phyloP scores from a whole-genome alignment of 805 yeast genomes.

The Clavispora phyllophila region DNA sequence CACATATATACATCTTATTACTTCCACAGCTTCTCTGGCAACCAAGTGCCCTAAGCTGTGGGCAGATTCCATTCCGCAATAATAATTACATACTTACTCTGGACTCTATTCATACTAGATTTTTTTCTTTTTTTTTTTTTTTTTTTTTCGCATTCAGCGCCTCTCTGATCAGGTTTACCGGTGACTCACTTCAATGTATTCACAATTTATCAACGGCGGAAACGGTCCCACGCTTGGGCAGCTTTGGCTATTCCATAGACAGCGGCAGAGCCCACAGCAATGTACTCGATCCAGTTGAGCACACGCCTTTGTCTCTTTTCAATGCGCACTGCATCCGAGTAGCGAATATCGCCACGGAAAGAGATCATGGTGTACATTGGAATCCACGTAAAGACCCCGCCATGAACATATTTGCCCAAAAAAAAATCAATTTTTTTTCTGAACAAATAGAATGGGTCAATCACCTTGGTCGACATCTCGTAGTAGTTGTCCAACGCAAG shows the following conservation, averaged over 20 bases:
- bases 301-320: constrained; percentile 53
- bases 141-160: neutral
- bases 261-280: constrained; percentile 9
- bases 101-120: neutral
- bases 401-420: constrained; percentile 54
- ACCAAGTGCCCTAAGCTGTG: too few relatives aligned
- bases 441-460: constrained; percentile 51
- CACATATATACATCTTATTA: too few relatives aligned
- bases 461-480: constrained; percentile 84
- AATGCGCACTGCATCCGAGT: constrained; percentile 58
- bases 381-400: constrained; percentile 51
- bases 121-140: constrained; percentile 3
- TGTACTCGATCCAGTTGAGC: constrained; percentile 29
- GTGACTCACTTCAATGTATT: neutral
- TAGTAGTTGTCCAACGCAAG: constrained; percentile 76
- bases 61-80: too few relatives aligned
- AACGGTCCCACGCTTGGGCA: constrained; percentile 5
- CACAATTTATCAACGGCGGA: neutral
- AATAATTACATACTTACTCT: too few relatives aligned
- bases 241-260: constrained; percentile 9
- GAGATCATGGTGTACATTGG: constrained; percentile 93
- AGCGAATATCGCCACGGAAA: constrained; percentile 76
- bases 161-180: neutral
- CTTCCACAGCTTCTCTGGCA: too few relatives aligned
- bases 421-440: constrained; percentile 66